Base-by-base conservation (phyloP, 306 rosid species). In the Cicer cuneatum region DNA sequence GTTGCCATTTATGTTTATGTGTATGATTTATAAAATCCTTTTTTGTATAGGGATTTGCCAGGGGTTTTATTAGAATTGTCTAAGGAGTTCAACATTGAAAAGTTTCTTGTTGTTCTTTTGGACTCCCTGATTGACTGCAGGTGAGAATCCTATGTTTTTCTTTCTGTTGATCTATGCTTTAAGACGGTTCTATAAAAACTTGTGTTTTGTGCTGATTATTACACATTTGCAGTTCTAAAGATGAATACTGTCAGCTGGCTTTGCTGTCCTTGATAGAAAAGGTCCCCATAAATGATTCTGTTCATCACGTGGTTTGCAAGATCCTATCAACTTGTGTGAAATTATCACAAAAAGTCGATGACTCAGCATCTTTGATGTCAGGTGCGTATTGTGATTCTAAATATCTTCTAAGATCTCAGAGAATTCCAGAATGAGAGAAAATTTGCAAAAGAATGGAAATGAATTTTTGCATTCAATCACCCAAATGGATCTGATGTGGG, bases 101-200 rank as follows among this genome's bases (percentile, higher is more conserved):
- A 81, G 73, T 93, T 93, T 80, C 80, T 93, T 35, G 53, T 59
- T 12, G 80, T 91, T 79, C 88, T 93, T 78, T 71, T 93, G 89
- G 94, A 87, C 47, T 86, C 96, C 79, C 82, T 93, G 64, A 85
- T 93, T 85, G 87, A 87, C 60, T 82, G 79, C 83, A 85, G 98
- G 98, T 93, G 83, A 76, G 86, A 19, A 39, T 33, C 40, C 39
- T 29, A n/a, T 69, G 60, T 18, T 65, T 52, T 41, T 69, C 51
- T 33, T 66, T 73, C 12, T 71, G 76, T 42, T 7, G 33, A 15
- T 38, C 37, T 54, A 52, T 81, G 51, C 52, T 59, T 73, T 61
- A 45, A 18, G 10, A 72, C 18, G 11, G 5, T 47, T 35, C 33
- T 75, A 21, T 54, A 13, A 18, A 62, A 56, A 10, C 46, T 75